These are phyloP conservation scores for Apiospora sp. DNA, from an alignment of 2,329 filamentous ascomycete genomes.

Conservation along the genomic window DNA sequence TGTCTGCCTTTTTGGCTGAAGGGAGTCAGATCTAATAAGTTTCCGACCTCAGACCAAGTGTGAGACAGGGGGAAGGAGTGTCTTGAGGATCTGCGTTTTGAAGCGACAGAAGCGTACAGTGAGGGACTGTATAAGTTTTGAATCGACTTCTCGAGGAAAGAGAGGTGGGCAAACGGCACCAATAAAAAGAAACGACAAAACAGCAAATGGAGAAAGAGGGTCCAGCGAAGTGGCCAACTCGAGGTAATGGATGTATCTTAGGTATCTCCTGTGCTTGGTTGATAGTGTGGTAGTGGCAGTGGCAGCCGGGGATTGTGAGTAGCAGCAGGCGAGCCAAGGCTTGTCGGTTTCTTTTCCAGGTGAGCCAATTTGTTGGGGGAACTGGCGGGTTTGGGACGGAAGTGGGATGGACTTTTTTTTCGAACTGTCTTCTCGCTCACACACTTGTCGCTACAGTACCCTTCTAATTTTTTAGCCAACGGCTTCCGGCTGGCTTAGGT, in stretches of 20 bases:
- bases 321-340: slow-evolving; percentile 13
- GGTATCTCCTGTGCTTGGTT: background rate
- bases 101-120: background rate
- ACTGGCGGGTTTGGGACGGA: slow-evolving; percentile 12
- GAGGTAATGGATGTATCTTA: background rate
- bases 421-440: background rate
- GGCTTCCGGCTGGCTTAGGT: slow-evolving; percentile 5
- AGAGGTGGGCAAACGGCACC: background rate
- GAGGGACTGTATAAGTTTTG: background rate
- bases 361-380: slow-evolving; percentile 22
- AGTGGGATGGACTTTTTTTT: slow-evolving; percentile 16
- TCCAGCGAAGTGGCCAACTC: background rate
- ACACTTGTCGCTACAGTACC: background rate
- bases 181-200: slow-evolving; percentile 22
- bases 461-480: background rate
- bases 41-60: slow-evolving; percentile 10
- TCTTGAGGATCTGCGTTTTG: background rate
- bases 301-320: background rate
- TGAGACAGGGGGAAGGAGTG: slow-evolving; percentile 4
- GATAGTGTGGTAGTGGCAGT: background rate
- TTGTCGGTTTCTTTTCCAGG: slow-evolving; percentile 6
- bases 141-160: slow-evolving; percentile 13
- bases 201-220: background rate
- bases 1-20: background rate
- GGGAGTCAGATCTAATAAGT: slow-evolving; percentile 13